A percentile compares a stretch with the other conserved stretches of the same genome.
phyloP scores from a whole-genome alignment of 1,284 basidiomycete species.

The Ganoderma sp. region DNA sequence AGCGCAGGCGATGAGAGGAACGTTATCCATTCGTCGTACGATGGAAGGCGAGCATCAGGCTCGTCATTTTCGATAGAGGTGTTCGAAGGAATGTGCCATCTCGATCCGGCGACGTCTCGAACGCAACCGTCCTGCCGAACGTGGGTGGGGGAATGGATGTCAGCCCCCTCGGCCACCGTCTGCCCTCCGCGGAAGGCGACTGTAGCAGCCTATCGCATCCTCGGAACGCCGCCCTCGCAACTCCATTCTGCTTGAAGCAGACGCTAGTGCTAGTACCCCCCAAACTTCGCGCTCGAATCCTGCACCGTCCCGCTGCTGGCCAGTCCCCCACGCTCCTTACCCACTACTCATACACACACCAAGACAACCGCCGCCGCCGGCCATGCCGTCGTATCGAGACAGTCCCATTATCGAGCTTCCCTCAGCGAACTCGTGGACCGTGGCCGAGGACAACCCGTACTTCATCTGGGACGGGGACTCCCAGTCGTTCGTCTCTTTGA shows the following conservation, averaged over 20 bases:
- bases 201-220: not conserved
- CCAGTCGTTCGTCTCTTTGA: constrained; percentile 10
- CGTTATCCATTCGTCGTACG: not conserved
- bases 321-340: constrained; percentile 4
- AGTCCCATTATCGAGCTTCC: not conserved
- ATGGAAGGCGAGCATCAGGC: not conserved
- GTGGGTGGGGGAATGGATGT: not conserved
- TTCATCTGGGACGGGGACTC: constrained; percentile 10
- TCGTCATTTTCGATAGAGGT: not conserved
- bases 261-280: not conserved
- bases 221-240: not conserved
- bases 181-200: not conserved
- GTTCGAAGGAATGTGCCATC: not conserved
- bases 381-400: not conserved
- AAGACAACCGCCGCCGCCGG: not conserved
- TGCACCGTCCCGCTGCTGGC: constrained; percentile 3
- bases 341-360: not conserved
- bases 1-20: not conserved
- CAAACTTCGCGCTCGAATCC: not conserved
- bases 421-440: not conserved
- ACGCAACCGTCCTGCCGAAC: not conserved
- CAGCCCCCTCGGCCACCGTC: not conserved
- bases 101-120: not conserved
- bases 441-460: not conserved
- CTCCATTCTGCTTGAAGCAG: constrained; percentile 7